Conservation (phyloP, 108 stramenopile species). For the Pseudonitzschia multistriata region DNA sequence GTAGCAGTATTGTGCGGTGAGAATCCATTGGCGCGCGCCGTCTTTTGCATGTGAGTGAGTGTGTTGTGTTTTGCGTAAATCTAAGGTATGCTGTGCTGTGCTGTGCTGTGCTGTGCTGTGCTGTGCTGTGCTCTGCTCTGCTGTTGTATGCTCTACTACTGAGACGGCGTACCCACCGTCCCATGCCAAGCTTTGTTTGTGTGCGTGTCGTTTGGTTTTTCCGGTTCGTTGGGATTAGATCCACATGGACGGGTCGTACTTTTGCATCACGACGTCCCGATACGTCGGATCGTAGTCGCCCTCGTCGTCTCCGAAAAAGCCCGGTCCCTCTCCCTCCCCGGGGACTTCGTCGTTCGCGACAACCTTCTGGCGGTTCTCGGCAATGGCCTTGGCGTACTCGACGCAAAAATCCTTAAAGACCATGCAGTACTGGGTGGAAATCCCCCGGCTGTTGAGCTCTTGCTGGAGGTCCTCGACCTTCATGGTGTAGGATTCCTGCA, state of each 20-base stretch:
- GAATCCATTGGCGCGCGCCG: neutral
- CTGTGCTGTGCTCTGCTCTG: neutral
- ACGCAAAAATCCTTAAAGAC: constrained; percentile 62
- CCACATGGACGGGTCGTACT: constrained; percentile 17
- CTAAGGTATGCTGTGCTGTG: no score
- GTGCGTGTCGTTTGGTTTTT: neutral
- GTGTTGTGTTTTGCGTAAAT: no score
- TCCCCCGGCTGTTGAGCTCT: constrained; percentile 54
- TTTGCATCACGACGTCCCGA: constrained; percentile 20
- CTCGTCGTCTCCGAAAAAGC: neutral
- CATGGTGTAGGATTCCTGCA: constrained; percentile 54
- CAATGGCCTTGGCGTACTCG: constrained; percentile 55
- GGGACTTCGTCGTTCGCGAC: constrained; percentile 2
- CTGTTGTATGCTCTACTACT: neutral
- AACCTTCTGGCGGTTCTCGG: constrained; percentile 32
- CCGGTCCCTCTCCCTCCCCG: neutral
- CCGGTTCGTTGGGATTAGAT: neutral
- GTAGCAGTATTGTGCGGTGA: no score
- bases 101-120: neutral
- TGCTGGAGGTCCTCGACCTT: constrained; percentile 54
- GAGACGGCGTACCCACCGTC: no score
- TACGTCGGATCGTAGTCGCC: constrained; percentile 15
- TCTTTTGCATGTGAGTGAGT: no score
- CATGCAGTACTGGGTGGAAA: constrained; percentile 61
- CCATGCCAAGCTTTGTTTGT: neutral